Conservation (phyloP, 176 grass and related monocot genomes). For the Eleusine coracana region DNA sequence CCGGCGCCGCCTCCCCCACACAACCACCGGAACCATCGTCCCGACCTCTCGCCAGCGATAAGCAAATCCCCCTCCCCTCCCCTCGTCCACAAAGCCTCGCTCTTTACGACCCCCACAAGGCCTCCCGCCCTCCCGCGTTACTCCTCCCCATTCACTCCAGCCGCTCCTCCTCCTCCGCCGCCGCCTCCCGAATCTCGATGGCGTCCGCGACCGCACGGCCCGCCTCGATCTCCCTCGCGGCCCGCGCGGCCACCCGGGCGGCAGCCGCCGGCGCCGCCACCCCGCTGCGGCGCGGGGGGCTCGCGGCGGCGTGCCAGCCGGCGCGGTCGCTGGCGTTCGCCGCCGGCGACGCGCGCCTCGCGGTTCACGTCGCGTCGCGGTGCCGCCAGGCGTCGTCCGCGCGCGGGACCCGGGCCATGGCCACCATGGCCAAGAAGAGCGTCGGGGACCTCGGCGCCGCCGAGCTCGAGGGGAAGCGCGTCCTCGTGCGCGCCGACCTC, state of each 20-base stretch:
- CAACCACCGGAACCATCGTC: constrained; percentile 31
- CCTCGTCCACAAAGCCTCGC: constrained; percentile 48
- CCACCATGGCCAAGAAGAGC: constrained; percentile 53
- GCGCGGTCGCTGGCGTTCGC: constrained; percentile 51
- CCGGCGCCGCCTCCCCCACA: constrained; percentile 35
- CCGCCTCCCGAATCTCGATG: constrained; percentile 19
- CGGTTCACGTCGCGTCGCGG: neutral
- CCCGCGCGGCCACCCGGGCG: constrained; percentile 19
- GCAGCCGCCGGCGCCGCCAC: constrained; percentile 20
- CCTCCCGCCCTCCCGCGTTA: neutral
- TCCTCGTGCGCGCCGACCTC: constrained; percentile 42
- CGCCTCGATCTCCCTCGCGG: constrained; percentile 31
- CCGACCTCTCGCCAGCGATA: constrained; percentile 68
- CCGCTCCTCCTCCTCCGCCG: neutral
- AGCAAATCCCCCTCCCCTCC: constrained; percentile 36
- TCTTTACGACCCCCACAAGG: constrained; percentile 37
- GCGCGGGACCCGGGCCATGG: constrained; percentile 31
- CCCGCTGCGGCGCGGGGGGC: constrained; percentile 37
- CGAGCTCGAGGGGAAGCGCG: constrained; percentile 45
- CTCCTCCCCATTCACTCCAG: neutral
- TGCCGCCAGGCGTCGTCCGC: constrained; percentile 8
- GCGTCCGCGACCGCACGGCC: constrained; percentile 48
- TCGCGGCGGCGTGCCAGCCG: constrained; percentile 48
- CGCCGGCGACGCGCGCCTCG: constrained; percentile 3
- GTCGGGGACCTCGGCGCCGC: constrained; percentile 36